These are phyloP conservation scores for Bipolaris oryzae DNA, from an alignment of 2,329 filamentous ascomycete species.

Conservation along the genomic window DNA sequence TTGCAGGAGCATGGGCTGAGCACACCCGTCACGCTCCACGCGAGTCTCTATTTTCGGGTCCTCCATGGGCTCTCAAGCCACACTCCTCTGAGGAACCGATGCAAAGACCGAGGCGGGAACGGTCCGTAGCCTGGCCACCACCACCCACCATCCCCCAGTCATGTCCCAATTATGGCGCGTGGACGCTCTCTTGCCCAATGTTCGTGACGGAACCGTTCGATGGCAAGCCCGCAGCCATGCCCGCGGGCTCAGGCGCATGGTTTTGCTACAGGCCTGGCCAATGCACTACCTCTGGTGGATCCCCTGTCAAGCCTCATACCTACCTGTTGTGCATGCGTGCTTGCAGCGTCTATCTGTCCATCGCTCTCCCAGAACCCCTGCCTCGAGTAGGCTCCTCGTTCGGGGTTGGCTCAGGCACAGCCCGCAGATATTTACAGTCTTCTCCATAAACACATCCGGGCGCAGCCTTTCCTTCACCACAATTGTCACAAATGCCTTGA, in stretches of 20 bases:
- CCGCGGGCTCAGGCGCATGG: conserved; percentile 43
- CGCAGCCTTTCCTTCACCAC: conserved; percentile 39
- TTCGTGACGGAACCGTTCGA: conserved; percentile 45
- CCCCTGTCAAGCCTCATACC: conserved; percentile 27
- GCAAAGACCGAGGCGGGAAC: conserved; percentile 44
- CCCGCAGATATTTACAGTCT: conserved; percentile 48
- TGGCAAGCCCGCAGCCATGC: conserved; percentile 43
- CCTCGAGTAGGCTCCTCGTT: conserved; percentile 28
- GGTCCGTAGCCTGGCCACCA: conserved; percentile 45
- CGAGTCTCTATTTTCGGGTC: conserved; percentile 40
- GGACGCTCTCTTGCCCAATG: conserved; percentile 36
- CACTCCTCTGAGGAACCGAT: conserved; percentile 39
- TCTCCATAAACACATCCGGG: conserved; percentile 35
- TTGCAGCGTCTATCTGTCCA: conserved; percentile 38
- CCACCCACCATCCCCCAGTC: conserved; percentile 16
- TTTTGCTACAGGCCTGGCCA: conserved; percentile 30
- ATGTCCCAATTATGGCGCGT: conserved; percentile 41
- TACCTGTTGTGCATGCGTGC: conserved; percentile 35
- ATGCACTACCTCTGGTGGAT: conserved; percentile 37
- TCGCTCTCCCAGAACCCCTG: conserved; percentile 20
- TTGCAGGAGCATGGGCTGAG: conserved; percentile 44
- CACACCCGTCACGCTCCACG: conserved; percentile 27
- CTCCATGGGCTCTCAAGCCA: conserved; percentile 34
- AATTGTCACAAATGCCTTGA: conserved; percentile 39
- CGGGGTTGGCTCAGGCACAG: conserved; percentile 46